Percentiles rank a stretch among this genome's conserved stretches.
phyloP scores from a whole-genome alignment of 1,139 yeast species.

The Blastobotrys indianensis region DNA sequence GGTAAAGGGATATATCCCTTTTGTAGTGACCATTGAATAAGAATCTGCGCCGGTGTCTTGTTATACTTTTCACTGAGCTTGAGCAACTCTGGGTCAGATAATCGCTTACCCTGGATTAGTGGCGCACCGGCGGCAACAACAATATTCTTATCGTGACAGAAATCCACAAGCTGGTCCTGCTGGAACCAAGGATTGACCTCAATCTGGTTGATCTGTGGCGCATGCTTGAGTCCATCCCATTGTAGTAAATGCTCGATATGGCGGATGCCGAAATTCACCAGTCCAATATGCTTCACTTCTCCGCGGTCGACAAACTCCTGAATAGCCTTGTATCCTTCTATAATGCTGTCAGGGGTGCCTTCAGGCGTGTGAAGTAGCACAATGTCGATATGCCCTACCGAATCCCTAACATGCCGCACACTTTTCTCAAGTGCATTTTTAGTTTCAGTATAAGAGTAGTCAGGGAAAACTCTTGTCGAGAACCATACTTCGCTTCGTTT shows the following conservation, averaged over 20 bases:
- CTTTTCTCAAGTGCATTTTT: conserved; percentile 37
- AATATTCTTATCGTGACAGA: conserved; percentile 52
- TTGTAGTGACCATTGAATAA: conserved; percentile 41
- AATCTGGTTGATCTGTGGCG: conserved; percentile 76
- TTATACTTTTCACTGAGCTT: conserved; percentile 37
- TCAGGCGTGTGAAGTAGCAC: conserved; percentile 39
- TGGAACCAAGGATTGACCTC: conserved; percentile 89
- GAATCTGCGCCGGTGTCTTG: conserved; percentile 40
- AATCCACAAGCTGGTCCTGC: conserved; percentile 61
- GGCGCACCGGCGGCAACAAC: conserved; percentile 79
- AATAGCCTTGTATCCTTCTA: conserved; percentile 41
- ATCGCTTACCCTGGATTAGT: conserved; percentile 55
- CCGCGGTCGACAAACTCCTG: conserved; percentile 48
- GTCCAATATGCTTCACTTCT: conserved; percentile 64
- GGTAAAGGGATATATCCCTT: conserved; percentile 58
- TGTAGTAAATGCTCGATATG: conserved; percentile 66
- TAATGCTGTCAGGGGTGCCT: conserved; percentile 26
- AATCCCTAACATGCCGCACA: conserved; percentile 34
- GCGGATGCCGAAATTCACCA: conserved; percentile 74
- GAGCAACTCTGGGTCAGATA: conserved; percentile 45
- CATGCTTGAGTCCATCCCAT: conserved; percentile 52
- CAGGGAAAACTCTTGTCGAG: conserved; percentile 53
- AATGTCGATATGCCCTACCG: conserved; percentile 60
- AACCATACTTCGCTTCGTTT: conserved; percentile 61
- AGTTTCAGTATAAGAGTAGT: conserved; percentile 47